Base-by-base conservation (phyloP, 257 asterid species). In the Penstemon newberryi region DNA sequence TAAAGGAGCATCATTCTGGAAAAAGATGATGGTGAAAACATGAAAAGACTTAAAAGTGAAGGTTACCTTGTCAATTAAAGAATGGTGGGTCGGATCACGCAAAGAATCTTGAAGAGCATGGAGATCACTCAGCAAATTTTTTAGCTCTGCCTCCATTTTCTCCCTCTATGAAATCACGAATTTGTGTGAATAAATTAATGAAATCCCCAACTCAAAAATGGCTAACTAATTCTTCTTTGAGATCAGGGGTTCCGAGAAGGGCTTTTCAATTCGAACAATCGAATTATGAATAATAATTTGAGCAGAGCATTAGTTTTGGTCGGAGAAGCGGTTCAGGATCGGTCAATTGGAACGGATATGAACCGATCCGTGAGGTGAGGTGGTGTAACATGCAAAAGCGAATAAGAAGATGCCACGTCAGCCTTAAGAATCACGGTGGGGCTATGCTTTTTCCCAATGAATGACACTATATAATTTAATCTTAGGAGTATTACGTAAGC, bases 121-220 rank as follows among this genome's bases (percentile, higher is more conserved):
- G 55, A 89, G 88, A 77, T 85, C 94, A 77, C 65, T 79, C 63
- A 89, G 57, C 80, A 89, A 68, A 62, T 73, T 72, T 79, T 82
- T 80, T 51, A 89, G 84, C 63, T 86, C 94, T 38, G 75, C 68
- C 81, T 89, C 94, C 96, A 89, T 89, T 63, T 38, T 44, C 58
- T 73, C 1, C 72, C 25, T 54, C 56, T 67, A 4, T 63, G 44
- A 47, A 64, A 42, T 51, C 12, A 1, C 33, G 33, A 25, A 25
- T 25, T 25, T 25, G 33, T 2, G 33, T 1, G 33, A 25, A 25
- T 25, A 25, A 25, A 25, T 25, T 25, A 25, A 25, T 25, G 33
- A 58, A 18, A 65, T 63, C 70, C 46, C 68, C 15, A 4, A 8
- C 42, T 40, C 8, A n/a, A 13, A 5, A 5, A 18, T 41, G 44